phyloP scores from a whole-genome alignment of 2,329 filamentous ascomycete species.

The Phyllosticta citriasiana region DNA sequence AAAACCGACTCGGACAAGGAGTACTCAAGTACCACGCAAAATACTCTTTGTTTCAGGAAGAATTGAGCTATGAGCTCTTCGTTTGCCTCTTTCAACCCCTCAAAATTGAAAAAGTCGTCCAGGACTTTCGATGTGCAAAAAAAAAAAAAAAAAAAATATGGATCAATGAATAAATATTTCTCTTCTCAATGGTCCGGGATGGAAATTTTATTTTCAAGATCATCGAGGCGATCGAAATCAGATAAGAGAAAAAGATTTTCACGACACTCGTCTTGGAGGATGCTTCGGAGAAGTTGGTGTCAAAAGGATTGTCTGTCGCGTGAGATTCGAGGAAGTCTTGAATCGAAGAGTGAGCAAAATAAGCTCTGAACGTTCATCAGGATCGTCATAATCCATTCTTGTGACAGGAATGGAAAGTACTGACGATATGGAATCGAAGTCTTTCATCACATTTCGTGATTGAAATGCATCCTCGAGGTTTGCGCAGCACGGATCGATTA shows the following conservation, averaged over 20 bases:
- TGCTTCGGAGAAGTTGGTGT: neutral
- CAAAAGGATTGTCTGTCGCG: neutral
- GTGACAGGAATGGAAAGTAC: neutral
- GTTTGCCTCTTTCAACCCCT: neutral
- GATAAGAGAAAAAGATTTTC: neutral
- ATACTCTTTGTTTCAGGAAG: neutral
- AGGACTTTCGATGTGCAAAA: too few species aligned
- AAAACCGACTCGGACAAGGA: too few species aligned
- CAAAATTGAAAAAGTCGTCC: too few species aligned
- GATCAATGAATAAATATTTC: too few species aligned
- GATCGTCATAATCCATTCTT: too few species aligned
- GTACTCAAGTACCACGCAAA: too few species aligned
- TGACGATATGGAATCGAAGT: neutral
- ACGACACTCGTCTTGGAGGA: neutral
- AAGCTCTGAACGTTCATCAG: too few species aligned
- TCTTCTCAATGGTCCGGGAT: too few species aligned
- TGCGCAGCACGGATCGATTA: neutral
- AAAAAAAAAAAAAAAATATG: too few species aligned
- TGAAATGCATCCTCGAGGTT: neutral
- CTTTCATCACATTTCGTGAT: neutral
- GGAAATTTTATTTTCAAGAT: too few species aligned
- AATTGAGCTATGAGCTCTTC: neutral
- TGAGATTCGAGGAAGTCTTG: neutral
- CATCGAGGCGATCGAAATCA: neutral
- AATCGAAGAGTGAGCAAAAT: neutral